Percentiles rank a stretch among this genome's conserved stretches.
These are phyloP conservation scores for Geranium incanum DNA, from an alignment of 441 rosid genomes.

Conservation along the genomic window DNA sequence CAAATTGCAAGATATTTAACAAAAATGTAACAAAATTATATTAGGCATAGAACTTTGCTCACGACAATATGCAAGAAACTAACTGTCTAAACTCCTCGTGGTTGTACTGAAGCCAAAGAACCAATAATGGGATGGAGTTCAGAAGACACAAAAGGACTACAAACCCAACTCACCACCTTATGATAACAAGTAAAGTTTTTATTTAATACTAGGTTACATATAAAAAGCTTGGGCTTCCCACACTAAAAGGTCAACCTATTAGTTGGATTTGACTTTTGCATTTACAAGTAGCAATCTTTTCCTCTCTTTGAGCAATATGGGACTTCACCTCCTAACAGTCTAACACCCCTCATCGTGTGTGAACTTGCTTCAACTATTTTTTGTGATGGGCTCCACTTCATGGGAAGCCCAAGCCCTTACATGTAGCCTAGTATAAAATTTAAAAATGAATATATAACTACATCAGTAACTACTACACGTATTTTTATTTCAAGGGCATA, in stretches of 20 bases:
- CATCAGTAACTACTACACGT: not conserved
- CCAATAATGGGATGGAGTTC: not conserved
- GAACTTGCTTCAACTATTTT: too few relatives aligned
- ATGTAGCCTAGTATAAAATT: not conserved
- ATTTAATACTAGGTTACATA: too few relatives aligned
- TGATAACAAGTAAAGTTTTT: too few relatives aligned
- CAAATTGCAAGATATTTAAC: not conserved
- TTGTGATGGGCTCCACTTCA: not conserved
- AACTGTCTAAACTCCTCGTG: conserved; percentile 5
- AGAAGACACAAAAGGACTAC: conserved; percentile 9
- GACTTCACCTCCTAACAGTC: too few relatives aligned
- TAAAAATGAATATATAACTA: not conserved
- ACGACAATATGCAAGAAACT: not conserved
- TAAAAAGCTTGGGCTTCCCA: too few relatives aligned
- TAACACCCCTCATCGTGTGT: too few relatives aligned
- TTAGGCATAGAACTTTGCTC: not conserved
- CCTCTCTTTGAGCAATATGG: too few relatives aligned
- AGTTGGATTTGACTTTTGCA: too few relatives aligned
- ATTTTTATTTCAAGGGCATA: not conserved
- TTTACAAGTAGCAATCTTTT: too few relatives aligned
- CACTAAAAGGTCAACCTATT: too few relatives aligned
- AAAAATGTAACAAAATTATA: conserved; percentile 1
- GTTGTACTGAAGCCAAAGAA: not conserved
- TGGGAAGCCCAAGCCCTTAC: not conserved
- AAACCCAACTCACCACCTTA: too few relatives aligned